phyloP scores from a whole-genome alignment of 1,284 basidiomycete species.

The Leucoagaricus sp. region DNA sequence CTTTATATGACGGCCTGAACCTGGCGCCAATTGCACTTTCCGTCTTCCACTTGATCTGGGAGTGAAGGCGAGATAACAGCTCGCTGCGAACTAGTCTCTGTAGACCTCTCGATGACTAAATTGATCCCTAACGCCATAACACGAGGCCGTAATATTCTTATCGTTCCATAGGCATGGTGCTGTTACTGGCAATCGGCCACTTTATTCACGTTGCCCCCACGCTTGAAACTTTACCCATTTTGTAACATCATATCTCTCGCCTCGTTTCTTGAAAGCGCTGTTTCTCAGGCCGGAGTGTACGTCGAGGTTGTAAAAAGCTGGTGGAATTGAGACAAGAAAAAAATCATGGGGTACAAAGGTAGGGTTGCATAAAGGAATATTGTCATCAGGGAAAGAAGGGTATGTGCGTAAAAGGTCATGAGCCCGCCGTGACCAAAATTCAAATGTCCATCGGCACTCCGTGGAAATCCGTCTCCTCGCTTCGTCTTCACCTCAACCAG shows the following conservation, averaged over 20 bases:
- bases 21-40: no score
- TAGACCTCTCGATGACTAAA: background rate
- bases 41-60: no score
- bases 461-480: background rate
- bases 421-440: background rate
- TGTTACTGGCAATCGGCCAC: background rate
- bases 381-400: background rate
- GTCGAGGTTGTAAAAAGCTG: background rate
- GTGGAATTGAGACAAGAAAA: background rate
- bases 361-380: background rate
- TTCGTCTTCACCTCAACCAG: background rate
- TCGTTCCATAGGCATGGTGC: background rate
- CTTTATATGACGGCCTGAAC: no score
- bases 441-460: background rate
- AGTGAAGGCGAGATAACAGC: no score
- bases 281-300: background rate
- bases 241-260: background rate
- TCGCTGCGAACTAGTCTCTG: no score
- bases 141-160: background rate
- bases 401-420: background rate
- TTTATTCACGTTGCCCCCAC: constrained; percentile 12
- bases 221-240: background rate
- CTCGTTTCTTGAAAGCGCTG: background rate
- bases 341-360: background rate
- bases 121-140: background rate